These are phyloP conservation scores for Poa pratensis DNA, from an alignment of 176 grass and related monocot genomes.

Conservation along the genomic window DNA sequence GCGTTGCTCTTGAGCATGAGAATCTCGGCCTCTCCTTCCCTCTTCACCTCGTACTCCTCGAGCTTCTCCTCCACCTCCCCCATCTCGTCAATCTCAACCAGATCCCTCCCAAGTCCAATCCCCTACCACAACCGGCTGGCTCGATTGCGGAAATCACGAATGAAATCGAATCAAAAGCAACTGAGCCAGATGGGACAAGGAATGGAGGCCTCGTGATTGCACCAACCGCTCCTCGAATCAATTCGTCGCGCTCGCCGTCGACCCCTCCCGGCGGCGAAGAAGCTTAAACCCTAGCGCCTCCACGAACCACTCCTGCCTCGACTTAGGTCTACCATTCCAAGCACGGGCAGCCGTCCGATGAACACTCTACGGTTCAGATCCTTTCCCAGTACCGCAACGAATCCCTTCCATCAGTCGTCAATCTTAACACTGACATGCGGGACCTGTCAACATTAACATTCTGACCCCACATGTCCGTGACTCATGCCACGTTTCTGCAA, in stretches of 20 bases:
- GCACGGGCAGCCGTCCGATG: not conserved
- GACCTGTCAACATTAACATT: not conserved
- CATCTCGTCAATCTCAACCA: conserved; percentile 34
- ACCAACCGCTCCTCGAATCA: not conserved
- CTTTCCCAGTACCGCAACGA: not conserved
- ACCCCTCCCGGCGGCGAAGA: conserved; percentile 19
- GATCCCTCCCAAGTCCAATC: not conserved
- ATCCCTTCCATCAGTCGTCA: not conserved
- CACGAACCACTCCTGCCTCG: conserved; percentile 6
- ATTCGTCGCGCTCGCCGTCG: not conserved
- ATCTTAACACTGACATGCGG: not conserved
- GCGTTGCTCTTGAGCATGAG: conserved; percentile 70
- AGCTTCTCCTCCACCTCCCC: conserved; percentile 62
- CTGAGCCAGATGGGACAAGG: not conserved
- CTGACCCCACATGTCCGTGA: not conserved
- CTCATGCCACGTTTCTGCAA: not conserved
- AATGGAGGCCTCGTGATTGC: not conserved
- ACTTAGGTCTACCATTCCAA: not conserved
- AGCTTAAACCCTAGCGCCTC: conserved; percentile 14
- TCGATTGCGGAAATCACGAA: not conserved
- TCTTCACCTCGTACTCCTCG: conserved; percentile 66
- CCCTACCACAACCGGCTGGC: conserved; percentile 7
- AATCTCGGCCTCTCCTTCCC: conserved; percentile 93
- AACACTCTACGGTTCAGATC: not conserved
- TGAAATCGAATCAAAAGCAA: not conserved